Conservation (phyloP, 176 grass and related monocot genomes). For the Bonia amplexicaulis region DNA sequence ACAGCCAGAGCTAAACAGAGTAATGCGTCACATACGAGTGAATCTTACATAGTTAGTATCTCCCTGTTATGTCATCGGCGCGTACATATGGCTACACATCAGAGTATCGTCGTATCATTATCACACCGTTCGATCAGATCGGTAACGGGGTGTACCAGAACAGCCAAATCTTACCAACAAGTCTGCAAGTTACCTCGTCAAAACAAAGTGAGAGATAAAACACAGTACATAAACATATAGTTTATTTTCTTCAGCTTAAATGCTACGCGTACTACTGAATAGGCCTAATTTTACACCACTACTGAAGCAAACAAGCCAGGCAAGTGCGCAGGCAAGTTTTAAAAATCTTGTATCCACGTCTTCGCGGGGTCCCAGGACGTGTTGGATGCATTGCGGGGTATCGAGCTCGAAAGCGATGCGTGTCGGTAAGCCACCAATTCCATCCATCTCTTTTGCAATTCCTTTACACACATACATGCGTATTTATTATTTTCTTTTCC, state of each 20-base stretch:
- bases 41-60: background rate
- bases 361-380: background rate
- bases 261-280: background rate
- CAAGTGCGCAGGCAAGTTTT: background rate
- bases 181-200: background rate
- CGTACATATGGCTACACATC: background rate
- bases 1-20: background rate
- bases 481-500: background rate
- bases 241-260: background rate
- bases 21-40: background rate
- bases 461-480: background rate
- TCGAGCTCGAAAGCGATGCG: conserved; percentile 25
- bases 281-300: background rate
- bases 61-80: background rate
- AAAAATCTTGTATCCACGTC: conserved; percentile 41
- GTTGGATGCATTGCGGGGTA: conserved; percentile 13
- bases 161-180: background rate
- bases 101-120: background rate
- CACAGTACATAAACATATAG: background rate
- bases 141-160: background rate
- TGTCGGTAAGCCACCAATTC: conserved; percentile 24
- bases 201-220: background rate
- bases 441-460: background rate
- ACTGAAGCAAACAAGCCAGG: background rate
- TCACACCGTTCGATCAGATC: background rate